Evolutionary conservation across 2,329 filamentous ascomycete species (phyloP).

Genomic region (Akanthomyces uredinophilus): DNA sequence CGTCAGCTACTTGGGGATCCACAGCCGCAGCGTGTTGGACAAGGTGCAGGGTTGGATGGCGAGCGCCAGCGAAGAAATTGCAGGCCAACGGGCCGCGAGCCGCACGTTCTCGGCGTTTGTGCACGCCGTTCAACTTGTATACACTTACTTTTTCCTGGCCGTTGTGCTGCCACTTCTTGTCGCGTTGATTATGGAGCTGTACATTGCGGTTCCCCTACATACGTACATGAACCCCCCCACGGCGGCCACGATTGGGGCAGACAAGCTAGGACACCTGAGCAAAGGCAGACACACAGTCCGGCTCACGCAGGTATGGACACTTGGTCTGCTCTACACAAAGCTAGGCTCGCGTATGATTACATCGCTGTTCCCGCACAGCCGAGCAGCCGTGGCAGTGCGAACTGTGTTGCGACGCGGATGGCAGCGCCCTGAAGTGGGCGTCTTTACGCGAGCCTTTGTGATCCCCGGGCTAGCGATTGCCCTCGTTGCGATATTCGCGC

Average conservation of each 20-base stretch:
- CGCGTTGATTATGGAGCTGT: conserved; percentile 78
- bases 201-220: conserved; percentile 80
- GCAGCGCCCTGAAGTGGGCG: conserved; percentile 68
- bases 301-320: conserved; percentile 87
- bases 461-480: conserved; percentile 66
- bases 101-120: conserved; percentile 25
- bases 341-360: conserved; percentile 66
- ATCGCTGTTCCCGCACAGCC: conserved; percentile 61
- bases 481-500: conserved; percentile 55
- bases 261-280: conserved; percentile 20
- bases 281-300: conserved; percentile 63
- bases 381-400: conserved; percentile 67
- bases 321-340: conserved; percentile 86
- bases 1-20: conserved; percentile 55
- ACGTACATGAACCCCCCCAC: conserved; percentile 58
- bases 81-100: conserved; percentile 19
- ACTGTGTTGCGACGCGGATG: conserved; percentile 71
- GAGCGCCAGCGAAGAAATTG: conserved; percentile 21
- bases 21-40: conserved; percentile 37
- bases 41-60: conserved; percentile 28
- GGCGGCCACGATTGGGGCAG: conserved; percentile 25
- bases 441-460: conserved; percentile 85
- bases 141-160: conserved; percentile 69
- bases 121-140: conserved; percentile 50
- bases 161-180: conserved; percentile 78